These are phyloP conservation scores for Datura wrightii DNA, from an alignment of 257 asterid genomes.

Conservation along the genomic window DNA sequence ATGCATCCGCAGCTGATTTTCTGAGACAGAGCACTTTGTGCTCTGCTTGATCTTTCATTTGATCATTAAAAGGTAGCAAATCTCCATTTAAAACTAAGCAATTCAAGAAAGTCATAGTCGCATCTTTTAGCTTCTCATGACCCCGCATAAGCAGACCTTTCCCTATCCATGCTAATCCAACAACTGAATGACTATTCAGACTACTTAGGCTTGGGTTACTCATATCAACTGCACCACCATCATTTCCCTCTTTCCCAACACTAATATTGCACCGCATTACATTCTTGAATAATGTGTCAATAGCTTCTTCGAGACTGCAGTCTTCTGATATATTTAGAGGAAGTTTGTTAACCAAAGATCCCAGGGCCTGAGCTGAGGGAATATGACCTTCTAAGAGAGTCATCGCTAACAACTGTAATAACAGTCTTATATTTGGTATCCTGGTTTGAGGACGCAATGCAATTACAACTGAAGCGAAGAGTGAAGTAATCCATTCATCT, in stretches of 20 bases:
- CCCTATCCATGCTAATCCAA: conserved; percentile 95
- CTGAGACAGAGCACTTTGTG: conserved; percentile 56
- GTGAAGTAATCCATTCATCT: conserved; percentile 71
- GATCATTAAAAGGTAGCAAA: conserved; percentile 43
- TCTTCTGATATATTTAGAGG: conserved; percentile 58
- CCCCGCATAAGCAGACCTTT: conserved; percentile 98
- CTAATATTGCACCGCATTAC: conserved; percentile 44
- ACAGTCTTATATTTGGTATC: conserved; percentile 59
- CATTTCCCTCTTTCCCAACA: conserved; percentile 40
- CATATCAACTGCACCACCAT: conserved; percentile 48
- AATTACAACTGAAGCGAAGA: conserved; percentile 79
- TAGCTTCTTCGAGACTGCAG: conserved; percentile 61
- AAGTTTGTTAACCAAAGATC: conserved; percentile 89
- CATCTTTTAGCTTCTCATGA: conserved; percentile 79
- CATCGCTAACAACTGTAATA: conserved; percentile 60
- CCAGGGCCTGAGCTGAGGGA: conserved; percentile 94
- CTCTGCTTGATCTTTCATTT: conserved; percentile 44
- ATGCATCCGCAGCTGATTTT: conserved; percentile 86
- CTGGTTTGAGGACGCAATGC: conserved; percentile 75
- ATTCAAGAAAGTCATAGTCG: conserved; percentile 68
- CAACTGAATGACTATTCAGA: conserved; percentile 48
- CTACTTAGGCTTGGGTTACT: conserved; percentile 49
- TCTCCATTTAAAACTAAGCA: conserved; percentile 52
- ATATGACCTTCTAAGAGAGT: conserved; percentile 72
- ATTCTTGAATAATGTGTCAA: conserved; percentile 57